A percentile compares a stretch with the other conserved stretches of the same genome.
These are phyloP conservation scores for Rubia balearica DNA, from an alignment of 305 asterid species.

Conservation along the genomic window DNA sequence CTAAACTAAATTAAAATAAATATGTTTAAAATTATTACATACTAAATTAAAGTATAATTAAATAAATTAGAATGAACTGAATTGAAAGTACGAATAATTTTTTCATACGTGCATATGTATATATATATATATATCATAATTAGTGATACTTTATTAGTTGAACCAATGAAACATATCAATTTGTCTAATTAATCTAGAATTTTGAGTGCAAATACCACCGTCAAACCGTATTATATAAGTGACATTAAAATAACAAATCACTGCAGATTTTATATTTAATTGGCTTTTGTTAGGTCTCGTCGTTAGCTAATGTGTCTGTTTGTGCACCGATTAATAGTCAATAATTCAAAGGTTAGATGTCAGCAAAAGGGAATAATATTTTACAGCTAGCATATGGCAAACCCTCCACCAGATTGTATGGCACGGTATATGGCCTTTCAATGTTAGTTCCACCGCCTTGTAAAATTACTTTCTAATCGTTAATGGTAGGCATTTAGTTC, in stretches of 20 bases:
- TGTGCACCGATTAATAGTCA: not conserved
- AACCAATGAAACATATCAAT: conserved; percentile 1
- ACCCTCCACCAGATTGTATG: not conserved
- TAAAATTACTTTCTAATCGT: not conserved
- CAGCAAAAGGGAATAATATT: not conserved
- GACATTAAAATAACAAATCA: not conserved
- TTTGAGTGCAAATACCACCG: not conserved
- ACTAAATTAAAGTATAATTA: too few species aligned
- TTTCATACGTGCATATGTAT: too few species aligned
- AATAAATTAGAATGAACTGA: too few species aligned
- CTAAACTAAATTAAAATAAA: too few species aligned
- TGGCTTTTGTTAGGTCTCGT: conserved; percentile 10
- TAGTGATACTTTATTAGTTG: not conserved
- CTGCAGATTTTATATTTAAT: not conserved
- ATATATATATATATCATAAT: too few species aligned
- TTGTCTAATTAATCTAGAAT: not conserved
- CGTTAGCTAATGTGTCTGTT: conserved; percentile 5
- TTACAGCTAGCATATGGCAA: not conserved
- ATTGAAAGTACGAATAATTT: too few species aligned
- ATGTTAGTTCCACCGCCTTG: not conserved
- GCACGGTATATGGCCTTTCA: not conserved
- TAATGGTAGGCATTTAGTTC: not conserved
- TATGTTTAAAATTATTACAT: too few species aligned
- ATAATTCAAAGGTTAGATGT: conserved; percentile 15
- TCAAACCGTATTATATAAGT: not conserved